Evolutionary conservation across 2,329 filamentous ascomycete species (phyloP).

Genomic region (Monosporascus ibericus): DNA sequence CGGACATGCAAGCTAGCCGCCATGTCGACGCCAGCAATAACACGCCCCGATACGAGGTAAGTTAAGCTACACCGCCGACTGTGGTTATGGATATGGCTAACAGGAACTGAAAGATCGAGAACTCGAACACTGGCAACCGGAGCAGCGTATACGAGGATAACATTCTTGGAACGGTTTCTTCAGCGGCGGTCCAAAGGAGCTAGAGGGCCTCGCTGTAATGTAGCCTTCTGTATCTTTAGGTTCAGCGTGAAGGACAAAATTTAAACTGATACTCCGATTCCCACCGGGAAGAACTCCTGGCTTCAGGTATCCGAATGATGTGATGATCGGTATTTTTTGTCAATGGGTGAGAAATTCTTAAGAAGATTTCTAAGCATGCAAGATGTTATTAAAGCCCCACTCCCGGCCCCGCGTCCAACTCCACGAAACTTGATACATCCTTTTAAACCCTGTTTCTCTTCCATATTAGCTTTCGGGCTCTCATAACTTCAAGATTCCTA

Average conservation of each 20-base stretch:
- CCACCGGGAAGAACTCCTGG: no score
- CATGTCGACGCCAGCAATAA: slow-evolving; percentile 10
- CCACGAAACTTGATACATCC: no score
- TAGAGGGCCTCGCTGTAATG: neutral
- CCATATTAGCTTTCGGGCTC: no score
- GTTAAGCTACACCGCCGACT: neutral
- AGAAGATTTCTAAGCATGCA: no score
- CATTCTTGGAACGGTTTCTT: slow-evolving; percentile 7
- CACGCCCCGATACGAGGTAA: slow-evolving; percentile 13
- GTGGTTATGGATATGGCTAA: neutral
- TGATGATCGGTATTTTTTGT: no score
- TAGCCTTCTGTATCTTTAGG: neutral
- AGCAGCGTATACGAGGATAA: slow-evolving; percentile 11
- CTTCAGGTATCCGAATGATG: no score
- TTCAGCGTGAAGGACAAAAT: neutral
- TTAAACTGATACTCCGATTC: no score
- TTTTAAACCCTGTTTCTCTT: no score
- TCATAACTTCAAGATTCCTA: neutral
- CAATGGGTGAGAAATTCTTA: no score
- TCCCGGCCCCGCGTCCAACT: no score
- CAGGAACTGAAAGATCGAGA: slow-evolving; percentile 7
- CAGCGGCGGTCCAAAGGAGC: neutral
- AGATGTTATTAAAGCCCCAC: no score
- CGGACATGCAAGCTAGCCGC: slow-evolving; percentile 9
- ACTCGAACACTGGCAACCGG: slow-evolving; percentile 13